phyloP scores from a whole-genome alignment of 2,329 filamentous ascomycete species.

The Rutstroemia sydowiana region DNA sequence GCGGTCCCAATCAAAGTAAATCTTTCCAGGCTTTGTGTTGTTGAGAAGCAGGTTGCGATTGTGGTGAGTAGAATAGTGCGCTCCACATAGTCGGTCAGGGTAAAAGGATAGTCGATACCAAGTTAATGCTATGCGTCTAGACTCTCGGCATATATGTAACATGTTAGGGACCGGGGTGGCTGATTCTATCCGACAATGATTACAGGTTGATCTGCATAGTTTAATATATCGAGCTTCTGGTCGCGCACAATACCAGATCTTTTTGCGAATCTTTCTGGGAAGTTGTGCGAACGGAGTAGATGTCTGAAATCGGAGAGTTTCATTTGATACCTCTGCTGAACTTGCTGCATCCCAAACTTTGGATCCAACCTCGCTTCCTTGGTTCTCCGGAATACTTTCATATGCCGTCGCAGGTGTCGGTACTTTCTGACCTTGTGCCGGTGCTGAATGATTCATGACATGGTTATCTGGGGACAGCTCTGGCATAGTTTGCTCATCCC shows the following conservation, averaged over 20 bases:
- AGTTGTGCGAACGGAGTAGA: not conserved
- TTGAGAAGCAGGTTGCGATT: not conserved
- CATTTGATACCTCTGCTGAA: no score
- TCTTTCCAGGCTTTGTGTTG: not conserved
- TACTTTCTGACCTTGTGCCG: no score
- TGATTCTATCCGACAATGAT: not conserved
- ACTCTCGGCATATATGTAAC: not conserved
- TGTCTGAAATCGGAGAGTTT: no score
- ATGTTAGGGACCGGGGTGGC: not conserved
- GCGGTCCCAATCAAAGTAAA: not conserved
- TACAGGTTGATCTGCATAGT: not conserved
- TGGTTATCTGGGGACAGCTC: no score
- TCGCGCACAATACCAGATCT: not conserved
- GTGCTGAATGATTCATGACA: no score
- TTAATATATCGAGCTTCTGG: not conserved
- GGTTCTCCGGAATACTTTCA: no score
- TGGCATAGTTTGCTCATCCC: not conserved
- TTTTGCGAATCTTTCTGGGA: not conserved
- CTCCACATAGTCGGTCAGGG: not conserved
- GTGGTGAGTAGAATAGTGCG: not conserved
- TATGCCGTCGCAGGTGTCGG: no score
- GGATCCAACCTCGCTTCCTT: no score
- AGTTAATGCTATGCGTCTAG: not conserved
- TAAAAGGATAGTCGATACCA: constrained; percentile 2
- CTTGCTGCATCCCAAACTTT: no score